These are phyloP conservation scores for Boletus putidus DNA, from an alignment of 1,284 basidiomycete genomes.

Conservation along the genomic window DNA sequence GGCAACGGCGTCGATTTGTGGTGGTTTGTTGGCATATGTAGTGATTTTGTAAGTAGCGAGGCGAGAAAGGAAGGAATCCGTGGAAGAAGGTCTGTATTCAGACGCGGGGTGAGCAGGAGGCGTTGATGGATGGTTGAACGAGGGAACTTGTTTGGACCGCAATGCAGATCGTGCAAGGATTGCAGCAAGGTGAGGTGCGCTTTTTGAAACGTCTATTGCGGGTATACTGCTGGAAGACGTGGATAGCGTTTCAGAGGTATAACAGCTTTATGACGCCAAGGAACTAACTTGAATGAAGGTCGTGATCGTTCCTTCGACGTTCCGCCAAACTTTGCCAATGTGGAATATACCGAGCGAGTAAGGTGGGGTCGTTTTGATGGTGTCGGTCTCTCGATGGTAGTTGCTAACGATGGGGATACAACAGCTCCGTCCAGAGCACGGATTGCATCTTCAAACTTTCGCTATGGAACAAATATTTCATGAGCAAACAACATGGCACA, in stretches of 20 bases:
- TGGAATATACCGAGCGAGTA: constrained; percentile 65
- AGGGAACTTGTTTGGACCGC: constrained; percentile 41
- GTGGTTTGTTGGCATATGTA: constrained; percentile 75
- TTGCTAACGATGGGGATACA: constrained; percentile 34
- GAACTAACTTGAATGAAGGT: constrained; percentile 40
- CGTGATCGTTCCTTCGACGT: constrained; percentile 48
- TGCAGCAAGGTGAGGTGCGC: constrained; percentile 64
- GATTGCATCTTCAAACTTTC: constrained; percentile 74
- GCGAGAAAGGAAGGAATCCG: constrained; percentile 65
- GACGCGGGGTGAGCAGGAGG: constrained; percentile 42
- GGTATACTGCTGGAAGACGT: constrained; percentile 16
- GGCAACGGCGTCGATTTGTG: constrained; percentile 69
- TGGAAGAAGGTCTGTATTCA: constrained; percentile 77
- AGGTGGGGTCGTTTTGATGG: constrained; percentile 55
- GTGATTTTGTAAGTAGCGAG: constrained; percentile 73
- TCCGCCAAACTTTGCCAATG: constrained; percentile 72
- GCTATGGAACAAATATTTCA: constrained; percentile 40
- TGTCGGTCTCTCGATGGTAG: constrained; percentile 41
- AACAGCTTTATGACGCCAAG: background rate
- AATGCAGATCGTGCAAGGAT: constrained; percentile 63
- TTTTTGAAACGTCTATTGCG: constrained; percentile 47
- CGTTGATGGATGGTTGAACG: constrained; percentile 39
- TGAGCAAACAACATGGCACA: constrained; percentile 1
- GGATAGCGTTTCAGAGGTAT: constrained; percentile 19
- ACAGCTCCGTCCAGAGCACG: constrained; percentile 62